Evolutionary conservation across 495 filamentous ascomycete genomes (phyloP).

Genomic region (Ascodesmis nigricans): DNA sequence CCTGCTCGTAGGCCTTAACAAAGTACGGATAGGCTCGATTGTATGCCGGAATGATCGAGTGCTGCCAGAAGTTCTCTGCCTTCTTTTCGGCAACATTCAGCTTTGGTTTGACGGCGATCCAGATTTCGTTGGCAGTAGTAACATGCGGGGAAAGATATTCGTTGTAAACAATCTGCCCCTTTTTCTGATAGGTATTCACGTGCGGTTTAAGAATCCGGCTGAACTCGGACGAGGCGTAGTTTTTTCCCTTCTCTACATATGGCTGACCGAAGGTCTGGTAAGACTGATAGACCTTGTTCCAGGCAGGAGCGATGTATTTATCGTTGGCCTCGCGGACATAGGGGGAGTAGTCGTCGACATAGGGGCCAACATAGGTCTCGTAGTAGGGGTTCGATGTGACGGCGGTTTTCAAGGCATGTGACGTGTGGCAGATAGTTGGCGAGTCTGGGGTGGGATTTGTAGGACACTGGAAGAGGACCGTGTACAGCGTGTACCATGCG

Average conservation of each 20-base stretch:
- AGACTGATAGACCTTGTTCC: constrained; percentile 15
- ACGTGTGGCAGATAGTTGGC: constrained; percentile 65
- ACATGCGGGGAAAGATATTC: constrained; percentile 50
- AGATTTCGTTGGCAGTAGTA: constrained; percentile 28
- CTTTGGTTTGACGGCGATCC: constrained; percentile 38
- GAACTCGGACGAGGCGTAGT: constrained; percentile 37
- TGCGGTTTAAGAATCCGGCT: constrained; percentile 51
- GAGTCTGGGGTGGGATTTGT: constrained; percentile 41
- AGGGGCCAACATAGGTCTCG: constrained; percentile 55
- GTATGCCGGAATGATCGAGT: constrained; percentile 54
- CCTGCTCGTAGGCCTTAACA: constrained; percentile 40
- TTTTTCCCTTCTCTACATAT: constrained; percentile 29
- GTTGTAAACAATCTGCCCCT: constrained; percentile 44
- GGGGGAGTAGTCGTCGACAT: constrained; percentile 51
- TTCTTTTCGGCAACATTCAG: constrained; percentile 40
- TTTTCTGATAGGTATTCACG: constrained; percentile 36
- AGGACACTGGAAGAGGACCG: constrained; percentile 65
- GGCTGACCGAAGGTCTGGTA: constrained; percentile 63
- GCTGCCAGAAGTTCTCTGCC: constrained; percentile 42
- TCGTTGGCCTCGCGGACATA: constrained; percentile 31
- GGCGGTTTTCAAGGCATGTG: constrained; percentile 45
- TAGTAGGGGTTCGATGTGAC: constrained; percentile 72
- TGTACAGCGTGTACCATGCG: constrained; percentile 69
- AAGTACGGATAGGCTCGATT: constrained; percentile 48
- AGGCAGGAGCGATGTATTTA: constrained; percentile 14